Base-by-base conservation (phyloP, 2,329 filamentous ascomycete species). In the Phialophora verrucosa region DNA sequence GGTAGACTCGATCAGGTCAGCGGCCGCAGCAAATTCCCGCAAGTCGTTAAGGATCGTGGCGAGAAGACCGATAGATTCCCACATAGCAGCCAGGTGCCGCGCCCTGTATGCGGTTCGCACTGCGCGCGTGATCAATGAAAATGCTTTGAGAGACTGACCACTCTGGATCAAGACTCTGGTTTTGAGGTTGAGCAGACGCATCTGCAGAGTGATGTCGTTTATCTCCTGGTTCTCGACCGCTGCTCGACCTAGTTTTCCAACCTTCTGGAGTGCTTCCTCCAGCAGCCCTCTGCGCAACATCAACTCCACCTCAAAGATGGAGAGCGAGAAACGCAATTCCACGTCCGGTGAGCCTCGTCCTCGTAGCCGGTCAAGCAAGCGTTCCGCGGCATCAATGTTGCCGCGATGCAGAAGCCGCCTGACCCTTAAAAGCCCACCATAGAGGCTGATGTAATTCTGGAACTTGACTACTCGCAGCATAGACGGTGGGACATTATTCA, bases 91-190 rank as follows among this genome's bases (percentile, higher is more conserved):
- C 17, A 93, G 82, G 7, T 94, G 80, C 1, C 88, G 84, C 1
- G 90, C 86, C 55, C 88, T 85, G 81, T 90, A 88, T 0, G 91
- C 89, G 20, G 92, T 86, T 73, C 85, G 89, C 2, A 91, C 89
- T 0, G 92, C 92, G 51, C 91, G 85, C 73, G 96, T 83, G 4
- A 88, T 88, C 4, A 93, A 83, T 1, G 90, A 92, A 76, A 97
- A 92, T 0, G 88, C 92, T 66, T 90, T 87, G 71, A 91, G 86
- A 0, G 92, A 85, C 2, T 89, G 86, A 1, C 89, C 90, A 51
- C 86, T 87, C 70, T 84, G 85, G 62, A 87, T 85, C 63, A 92
- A 87, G 3, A 96, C 83, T 4, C 86, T 83, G 0, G 88, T 89
- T 76, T 96, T 96, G 57, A 89, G 78, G 2, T 91, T 83, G 14